Evolutionary conservation across 2,329 filamentous ascomycete genomes (phyloP).

Genomic region (Alternaria solani): DNA sequence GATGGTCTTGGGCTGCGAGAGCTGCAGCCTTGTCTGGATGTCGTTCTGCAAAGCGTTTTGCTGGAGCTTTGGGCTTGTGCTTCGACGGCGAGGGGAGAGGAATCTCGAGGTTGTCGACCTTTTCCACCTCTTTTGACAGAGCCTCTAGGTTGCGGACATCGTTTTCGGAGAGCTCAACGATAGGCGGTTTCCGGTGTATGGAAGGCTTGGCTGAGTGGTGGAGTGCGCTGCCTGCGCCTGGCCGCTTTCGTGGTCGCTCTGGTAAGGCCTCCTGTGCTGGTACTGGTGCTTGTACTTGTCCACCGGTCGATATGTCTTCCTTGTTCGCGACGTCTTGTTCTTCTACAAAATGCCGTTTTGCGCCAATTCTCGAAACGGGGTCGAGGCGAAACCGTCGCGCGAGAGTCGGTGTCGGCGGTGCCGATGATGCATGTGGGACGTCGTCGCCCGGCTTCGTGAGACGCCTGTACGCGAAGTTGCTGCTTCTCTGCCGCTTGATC

Average conservation of each 20-base stretch:
- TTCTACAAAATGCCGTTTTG: conserved; percentile 35
- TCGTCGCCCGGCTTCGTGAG: conserved; percentile 36
- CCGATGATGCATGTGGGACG: conserved; percentile 8
- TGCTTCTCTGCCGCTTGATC: conserved; percentile 7
- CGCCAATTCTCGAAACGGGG: conserved; percentile 21
- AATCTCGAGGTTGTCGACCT: conserved; percentile 26
- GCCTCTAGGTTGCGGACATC: conserved; percentile 44
- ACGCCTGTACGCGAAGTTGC: conserved; percentile 27
- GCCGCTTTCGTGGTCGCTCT: conserved; percentile 37
- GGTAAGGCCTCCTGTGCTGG: conserved; percentile 8
- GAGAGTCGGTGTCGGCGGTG: conserved; percentile 27
- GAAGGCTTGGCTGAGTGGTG: conserved; percentile 13
- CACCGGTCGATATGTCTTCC: conserved; percentile 4
- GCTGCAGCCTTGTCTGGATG: conserved; percentile 39
- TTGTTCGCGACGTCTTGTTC: conserved; percentile 13
- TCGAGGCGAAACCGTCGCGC: conserved; percentile 39
- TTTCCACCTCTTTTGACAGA: conserved; percentile 44
- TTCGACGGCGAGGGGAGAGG: conserved; percentile 32
- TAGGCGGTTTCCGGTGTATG: conserved; percentile 14
- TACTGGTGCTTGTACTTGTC: conserved; percentile 7
- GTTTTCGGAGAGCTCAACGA: conserved; percentile 30
- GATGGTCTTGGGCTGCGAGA: conserved; percentile 18
- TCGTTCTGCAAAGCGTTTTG: conserved; percentile 45
- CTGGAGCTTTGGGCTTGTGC: conserved; percentile 46
- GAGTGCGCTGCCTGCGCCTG: conserved; percentile 36